Percentiles rank a stretch among this genome's conserved stretches.
Evolutionary conservation across 2,329 filamentous ascomycete genomes (phyloP).

Genomic region (Clarireedia sp.): DNA sequence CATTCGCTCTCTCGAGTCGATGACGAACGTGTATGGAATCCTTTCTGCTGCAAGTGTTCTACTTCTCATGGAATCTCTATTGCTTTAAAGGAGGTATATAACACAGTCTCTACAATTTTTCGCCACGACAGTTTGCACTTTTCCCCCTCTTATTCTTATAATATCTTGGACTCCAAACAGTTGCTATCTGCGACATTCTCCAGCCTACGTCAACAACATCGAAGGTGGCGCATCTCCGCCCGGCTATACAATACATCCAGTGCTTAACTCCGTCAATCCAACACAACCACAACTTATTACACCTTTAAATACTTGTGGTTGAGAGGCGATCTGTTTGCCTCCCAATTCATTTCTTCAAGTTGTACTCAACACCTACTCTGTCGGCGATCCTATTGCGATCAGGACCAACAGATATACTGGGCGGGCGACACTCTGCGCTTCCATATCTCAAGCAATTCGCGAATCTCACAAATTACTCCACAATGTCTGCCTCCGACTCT

Average conservation of each 20-base stretch:
- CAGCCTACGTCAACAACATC: neutral
- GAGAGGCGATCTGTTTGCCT: constrained; percentile 20
- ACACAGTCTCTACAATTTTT: too few relatives aligned
- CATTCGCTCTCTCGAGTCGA: too few relatives aligned
- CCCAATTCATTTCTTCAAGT: constrained; percentile 26
- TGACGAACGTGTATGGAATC: neutral
- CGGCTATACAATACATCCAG: neutral
- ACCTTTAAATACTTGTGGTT: constrained; percentile 8
- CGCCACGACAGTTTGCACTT: too few relatives aligned
- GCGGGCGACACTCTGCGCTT: constrained; percentile 21
- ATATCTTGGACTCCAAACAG: too few relatives aligned
- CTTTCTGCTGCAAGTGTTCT: too few relatives aligned
- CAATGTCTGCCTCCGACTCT: constrained; percentile 29
- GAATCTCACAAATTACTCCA: constrained; percentile 26
- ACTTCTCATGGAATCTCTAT: too few relatives aligned
- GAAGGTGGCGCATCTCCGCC: neutral
- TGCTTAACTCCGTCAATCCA: constrained; percentile 6
- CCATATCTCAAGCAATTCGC: constrained; percentile 22
- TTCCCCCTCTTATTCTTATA: too few relatives aligned
- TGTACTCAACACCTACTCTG: constrained; percentile 27
- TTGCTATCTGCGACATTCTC: too few relatives aligned
- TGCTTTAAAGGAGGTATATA: too few relatives aligned
- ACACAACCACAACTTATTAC: neutral
- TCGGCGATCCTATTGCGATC: constrained; percentile 29
- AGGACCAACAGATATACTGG: constrained; percentile 22